Base-by-base conservation (phyloP, 768 basidiomycete species). In the Amanita pallidorosea region DNA sequence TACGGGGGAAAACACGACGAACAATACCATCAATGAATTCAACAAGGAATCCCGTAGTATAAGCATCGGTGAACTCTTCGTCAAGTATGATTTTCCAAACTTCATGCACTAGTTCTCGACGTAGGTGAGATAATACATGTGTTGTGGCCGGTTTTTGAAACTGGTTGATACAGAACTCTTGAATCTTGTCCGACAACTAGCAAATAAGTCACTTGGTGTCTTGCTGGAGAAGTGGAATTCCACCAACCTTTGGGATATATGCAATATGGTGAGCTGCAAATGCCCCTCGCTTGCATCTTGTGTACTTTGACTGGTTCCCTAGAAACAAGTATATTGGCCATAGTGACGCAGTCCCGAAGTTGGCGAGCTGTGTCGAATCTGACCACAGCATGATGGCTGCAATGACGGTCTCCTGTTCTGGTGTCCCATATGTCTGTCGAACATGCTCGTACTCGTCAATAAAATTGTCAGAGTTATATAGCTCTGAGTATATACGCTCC, bases 191-290 rank as follows among this genome's bases (percentile, higher is more conserved):
- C 0, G 63, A 65, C 3, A 70, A 55, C 63, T 68, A 22, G 27
- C 8, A 18, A n/a, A 45, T n/a, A 3, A 49, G 31, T 35, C 4
- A 25, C 33, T 15, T 23, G 1, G 6, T 18, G 33, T 49, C 22
- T 15, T 33, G 23, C 4, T 12, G 36, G 38, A 42, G 6, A 1
- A 44, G 20, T 42, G 4, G 12, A 18, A 23, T 33, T 34, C 37
- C 4, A 59, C 55, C 49, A 53, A 73, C 70, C 11, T 61, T 58
- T 0, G 71, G 72, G 22, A 77, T 64, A 56, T 74, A 75, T 8
- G 69, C 72, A 3, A 74, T 8, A 50, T 72, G 71, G 38, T 55
- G 52, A 1, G 25, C 52, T 15, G 7, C 47, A 34, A 25, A 46
- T 34, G 35, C 49, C 49, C 15, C 40, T 53, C 1, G 53, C 20